Base-by-base conservation (phyloP, 1,139 yeast genomes). In the Candida tetrigidarum region DNA sequence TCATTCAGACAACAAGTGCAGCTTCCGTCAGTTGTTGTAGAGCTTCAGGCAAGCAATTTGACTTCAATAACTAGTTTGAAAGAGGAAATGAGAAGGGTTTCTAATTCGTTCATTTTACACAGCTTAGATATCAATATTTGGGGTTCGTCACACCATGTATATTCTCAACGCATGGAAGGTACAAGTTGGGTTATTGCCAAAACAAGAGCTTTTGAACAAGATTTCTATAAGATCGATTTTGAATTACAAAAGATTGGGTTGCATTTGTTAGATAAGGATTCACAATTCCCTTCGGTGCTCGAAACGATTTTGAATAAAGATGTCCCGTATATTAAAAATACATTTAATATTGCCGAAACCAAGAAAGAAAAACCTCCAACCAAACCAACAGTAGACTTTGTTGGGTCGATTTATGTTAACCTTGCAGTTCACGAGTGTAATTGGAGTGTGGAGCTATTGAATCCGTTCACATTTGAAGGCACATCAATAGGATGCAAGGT, bases 361-460 rank as follows among this genome's bases (percentile, higher is more conserved):
- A 26, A 23, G 3, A 18, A 22, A 9, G 20, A 20, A 4, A 29
- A 22, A 3, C 9, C 32, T 4, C 14, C 18, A 9, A 32, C 4
- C 3, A 19, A 8, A 11, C 11, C 19, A 11, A 16, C 23, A 18
- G 6, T 25, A 4, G 44, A 43, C 12, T 29, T 33, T 7, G 32
- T 51, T 23, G 37, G 36, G 15, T 37, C 28, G 1, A 45, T 62
- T n/a, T 55, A 57, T 1, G 37, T 64, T 6, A 56, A 50, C 19
- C 18, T 60, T 23, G 57, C 52, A 15, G 26, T 64, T 9, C 57
- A 57, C 9, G 62, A 63, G 39, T 46, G 57, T n/a, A 45, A 52
- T 6, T 66, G 63, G 59, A 39, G 49, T 12, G 7, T 63, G 5
- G 62, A 59, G 27, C 26, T 58, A 2, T 39, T 66, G 4, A 42